Evolutionary conservation across 2,329 filamentous ascomycete species (phyloP).

Genomic region (Ophiostoma australiae): DNA sequence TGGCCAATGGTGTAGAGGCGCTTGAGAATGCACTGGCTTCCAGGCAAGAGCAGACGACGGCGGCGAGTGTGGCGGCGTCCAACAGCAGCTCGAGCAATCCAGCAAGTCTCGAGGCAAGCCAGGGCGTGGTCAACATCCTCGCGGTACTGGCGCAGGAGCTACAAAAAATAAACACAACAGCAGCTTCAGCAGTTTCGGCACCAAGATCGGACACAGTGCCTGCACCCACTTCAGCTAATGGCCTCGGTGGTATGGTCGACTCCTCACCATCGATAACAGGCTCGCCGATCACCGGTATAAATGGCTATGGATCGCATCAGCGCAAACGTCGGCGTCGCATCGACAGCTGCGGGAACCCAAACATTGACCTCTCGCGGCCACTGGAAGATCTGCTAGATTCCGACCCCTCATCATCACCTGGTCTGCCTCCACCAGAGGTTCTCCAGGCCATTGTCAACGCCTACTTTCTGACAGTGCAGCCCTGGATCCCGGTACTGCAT

Average conservation of each 20-base stretch:
- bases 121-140: conserved; percentile 19
- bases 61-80: neutral
- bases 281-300: neutral
- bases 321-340: conserved; percentile 23
- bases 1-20: conserved; percentile 13
- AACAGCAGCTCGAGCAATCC: conserved; percentile 4
- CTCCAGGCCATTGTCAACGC: conserved; percentile 32
- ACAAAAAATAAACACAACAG: conserved; percentile 19
- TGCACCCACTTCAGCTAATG: neutral
- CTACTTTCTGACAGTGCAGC: conserved; percentile 35
- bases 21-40: conserved; percentile 22
- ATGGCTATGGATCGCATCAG: neutral
- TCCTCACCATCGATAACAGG: neutral
- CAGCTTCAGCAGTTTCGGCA: neutral
- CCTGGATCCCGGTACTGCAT: conserved; percentile 38
- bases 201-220: neutral
- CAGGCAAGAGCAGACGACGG: neutral
- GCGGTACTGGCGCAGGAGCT: conserved; percentile 23
- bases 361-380: conserved; percentile 18
- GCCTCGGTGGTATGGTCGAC: neutral
- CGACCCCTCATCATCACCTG: conserved; percentile 9
- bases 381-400: conserved; percentile 16
- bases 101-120: conserved; percentile 8
- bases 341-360: conserved; percentile 24
- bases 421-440: conserved; percentile 21